These are phyloP conservation scores for Leccinellum albellum DNA, from an alignment of 768 basidiomycete species.

Conservation along the genomic window DNA sequence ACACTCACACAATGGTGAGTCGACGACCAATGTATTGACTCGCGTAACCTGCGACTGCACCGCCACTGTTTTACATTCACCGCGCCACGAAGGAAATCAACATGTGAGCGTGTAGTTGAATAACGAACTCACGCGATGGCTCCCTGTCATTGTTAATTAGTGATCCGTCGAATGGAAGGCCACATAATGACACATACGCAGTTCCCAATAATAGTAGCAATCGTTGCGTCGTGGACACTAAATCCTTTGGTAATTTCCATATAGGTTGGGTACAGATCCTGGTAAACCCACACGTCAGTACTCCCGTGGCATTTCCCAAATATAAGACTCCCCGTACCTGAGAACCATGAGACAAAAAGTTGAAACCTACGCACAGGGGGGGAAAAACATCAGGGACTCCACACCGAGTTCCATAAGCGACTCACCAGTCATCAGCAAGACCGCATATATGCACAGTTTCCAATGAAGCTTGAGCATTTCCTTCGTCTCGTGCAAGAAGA, in stretches of 20 bases:
- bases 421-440: slow-evolving; percentile 69
- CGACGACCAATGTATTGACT: slow-evolving; percentile 81
- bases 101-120: background rate
- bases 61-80: slow-evolving; percentile 43
- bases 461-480: slow-evolving; percentile 81
- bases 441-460: slow-evolving; percentile 78
- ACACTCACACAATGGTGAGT: slow-evolving; percentile 57
- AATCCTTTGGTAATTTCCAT: slow-evolving; percentile 62
- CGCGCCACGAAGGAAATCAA: background rate
- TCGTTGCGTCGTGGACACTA: slow-evolving; percentile 51
- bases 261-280: slow-evolving; percentile 80
- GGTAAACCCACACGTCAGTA: background rate
- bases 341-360: slow-evolving; percentile 74
- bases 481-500: slow-evolving; percentile 70
- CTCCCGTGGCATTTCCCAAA: background rate
- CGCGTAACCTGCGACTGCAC: slow-evolving; percentile 60
- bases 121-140: slow-evolving; percentile 39
- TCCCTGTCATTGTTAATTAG: slow-evolving; percentile 29
- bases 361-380: slow-evolving; percentile 47
- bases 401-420: background rate
- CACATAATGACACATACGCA: slow-evolving; percentile 39
- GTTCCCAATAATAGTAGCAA: slow-evolving; percentile 81
- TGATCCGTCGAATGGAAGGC: background rate
- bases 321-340: slow-evolving; percentile 34
- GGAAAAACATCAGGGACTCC: background rate